Percentiles rank a stretch among this genome's conserved stretches.
Evolutionary conservation across 2,329 filamentous ascomycete genomes (phyloP).

Genomic region (Macrophomina pseudophaseolina): DNA sequence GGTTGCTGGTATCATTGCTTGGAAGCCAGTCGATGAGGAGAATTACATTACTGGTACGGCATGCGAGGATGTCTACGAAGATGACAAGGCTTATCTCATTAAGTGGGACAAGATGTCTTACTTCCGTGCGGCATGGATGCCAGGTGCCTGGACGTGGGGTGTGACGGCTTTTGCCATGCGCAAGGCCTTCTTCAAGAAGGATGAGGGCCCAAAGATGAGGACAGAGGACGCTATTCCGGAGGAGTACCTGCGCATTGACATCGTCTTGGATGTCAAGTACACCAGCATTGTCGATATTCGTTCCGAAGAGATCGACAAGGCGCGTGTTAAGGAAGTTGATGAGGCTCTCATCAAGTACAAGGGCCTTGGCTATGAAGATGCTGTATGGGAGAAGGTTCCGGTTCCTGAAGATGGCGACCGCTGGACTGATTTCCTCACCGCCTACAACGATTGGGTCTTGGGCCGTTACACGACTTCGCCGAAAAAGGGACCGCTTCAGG

Average conservation of each 20-base stretch:
- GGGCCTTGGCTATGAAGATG: conserved; percentile 87
- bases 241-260: conserved; percentile 82
- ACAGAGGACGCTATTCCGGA: conserved; percentile 83
- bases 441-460: conserved; percentile 84
- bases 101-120: conserved; percentile 87
- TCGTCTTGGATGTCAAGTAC: conserved; percentile 83
- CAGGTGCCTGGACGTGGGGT: conserved; percentile 87
- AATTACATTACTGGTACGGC: conserved; percentile 59
- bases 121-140: conserved; percentile 82
- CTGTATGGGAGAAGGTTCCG: conserved; percentile 87
- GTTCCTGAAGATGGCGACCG: conserved; percentile 65
- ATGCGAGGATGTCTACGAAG: conserved; percentile 66
- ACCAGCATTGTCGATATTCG: conserved; percentile 62
- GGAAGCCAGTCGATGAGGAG: conserved; percentile 72
- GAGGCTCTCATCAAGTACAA: conserved; percentile 88
- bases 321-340: conserved; percentile 72
- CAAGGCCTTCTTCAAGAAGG: conserved; percentile 75
- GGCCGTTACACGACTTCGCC: conserved; percentile 75
- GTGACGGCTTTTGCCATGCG: conserved; percentile 68
- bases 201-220: conserved; percentile 70
- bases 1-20: conserved; percentile 81
- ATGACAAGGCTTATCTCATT: conserved; percentile 88
- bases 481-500: conserved; percentile 61
- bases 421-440: conserved; percentile 79
- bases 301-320: conserved; percentile 72